Base-by-base conservation (phyloP, 2,329 filamentous ascomycete genomes). In the Phialophora verrucosa region DNA sequence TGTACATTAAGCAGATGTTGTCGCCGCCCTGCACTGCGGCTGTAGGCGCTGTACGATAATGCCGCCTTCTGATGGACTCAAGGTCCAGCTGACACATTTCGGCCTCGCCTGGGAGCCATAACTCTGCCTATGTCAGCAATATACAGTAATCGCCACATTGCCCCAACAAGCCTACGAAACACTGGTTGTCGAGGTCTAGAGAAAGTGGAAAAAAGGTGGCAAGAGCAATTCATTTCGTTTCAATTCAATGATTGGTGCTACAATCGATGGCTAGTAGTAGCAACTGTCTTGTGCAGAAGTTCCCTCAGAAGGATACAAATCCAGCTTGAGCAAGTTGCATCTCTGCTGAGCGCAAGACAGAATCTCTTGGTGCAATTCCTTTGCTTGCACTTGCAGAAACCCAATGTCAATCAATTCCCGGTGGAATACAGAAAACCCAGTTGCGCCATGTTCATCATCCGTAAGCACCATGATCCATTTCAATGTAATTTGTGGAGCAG, bases 401-500 rank as follows among this genome's bases (percentile, higher is more conserved):
- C 57, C 62, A 49, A 65, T 51, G 20, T 61, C 59, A 59, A 61
- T 54, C 49, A 50, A 27, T 57, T 59, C 49, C 62, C 38, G n/a
- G 62, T 58, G 47, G 50, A 67, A 66, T 63, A 59, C 54, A 66
- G 57, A 38, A 35, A 65, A 51, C 31, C 38, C 58, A 63, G 56
- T 54, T 63, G 56, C 65, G 63, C 68, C 68, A 42, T 66, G 20
- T 63, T 68, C 64, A 58, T 67, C 62, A 70, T 60, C 63, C 66
- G 54, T 59, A 66, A 71, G 66, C 68, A 54, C 66, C 68, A 56
- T 67, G 64, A 63, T 57, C 62, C 64, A 67, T 64, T 56, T 55
- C 62, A 12, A 64, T 58, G 35, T 58, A 25, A 14, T 54, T 50
- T 35, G 56, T 51, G 58, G 67, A 47, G 35, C 53, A 55, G 35